Evolutionary conservation across 2,329 filamentous ascomycete genomes (phyloP), one percentile per base, ranked within the genome.

Genomic region (Trichoderma atroviride): DNA sequence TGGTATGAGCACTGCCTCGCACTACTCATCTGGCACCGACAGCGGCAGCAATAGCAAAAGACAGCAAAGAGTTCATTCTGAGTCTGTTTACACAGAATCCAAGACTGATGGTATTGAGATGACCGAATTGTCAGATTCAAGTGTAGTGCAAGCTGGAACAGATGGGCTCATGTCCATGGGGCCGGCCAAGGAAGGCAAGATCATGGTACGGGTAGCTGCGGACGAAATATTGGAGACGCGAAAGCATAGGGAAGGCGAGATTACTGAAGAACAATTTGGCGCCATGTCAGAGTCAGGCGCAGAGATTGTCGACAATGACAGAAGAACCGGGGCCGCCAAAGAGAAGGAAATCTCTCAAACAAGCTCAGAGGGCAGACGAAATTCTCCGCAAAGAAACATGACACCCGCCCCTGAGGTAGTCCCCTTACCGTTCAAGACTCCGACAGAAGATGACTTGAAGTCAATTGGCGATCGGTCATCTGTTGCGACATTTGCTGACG

Each of bases 401-500:
- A 80, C 81, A 2, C 79, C 79, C 5, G 78, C 81, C 16, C 80
- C 85, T 33, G 79, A 84, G 9, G 81, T 92, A 43, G 80, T 91
- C 0, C 89, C 91, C 19, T 81, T 92, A 1, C 91, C 91, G 0
- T 92, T 92, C 78, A 85, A 77, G 11, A 81, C 92, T 1, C 88
- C 88, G 0, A 78, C 78, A 24, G 79, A 82, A 14, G 79, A 82
- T 5, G 76, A 80, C 29, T n/a, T 58, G 9, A 50, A 71, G 14
- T 75, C 76, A 2, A 81, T 86, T 6, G 83, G 84, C 19, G 84
- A 86, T 24, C 80, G 84, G 33, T 93, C 90, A 2, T 92, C 92
- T 1, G 83, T 92, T 24, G 92, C 90, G 3, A 91, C 91, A 0
- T 85, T 91, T 74, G 89, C 90, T 19, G 89, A 91, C 69, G 85